phyloP scores from a whole-genome alignment of 2,329 filamentous ascomycete species.

The Nemania sp. region DNA sequence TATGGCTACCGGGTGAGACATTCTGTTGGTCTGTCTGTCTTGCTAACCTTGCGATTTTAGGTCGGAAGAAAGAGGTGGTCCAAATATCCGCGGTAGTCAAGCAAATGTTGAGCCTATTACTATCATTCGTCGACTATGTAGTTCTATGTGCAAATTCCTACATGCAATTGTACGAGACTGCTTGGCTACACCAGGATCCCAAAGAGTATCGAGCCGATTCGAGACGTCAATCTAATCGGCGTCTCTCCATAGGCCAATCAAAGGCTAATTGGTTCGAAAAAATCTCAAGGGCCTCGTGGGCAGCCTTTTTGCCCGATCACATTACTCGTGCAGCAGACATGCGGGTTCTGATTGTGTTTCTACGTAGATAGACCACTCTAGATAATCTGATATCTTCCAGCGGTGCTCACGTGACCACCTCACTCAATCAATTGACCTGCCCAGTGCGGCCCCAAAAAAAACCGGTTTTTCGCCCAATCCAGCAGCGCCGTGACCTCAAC shows the following conservation, averaged over 20 bases:
- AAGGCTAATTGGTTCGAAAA: not conserved
- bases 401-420: conserved; percentile 36
- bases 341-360: too few species aligned
- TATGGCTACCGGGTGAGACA: conserved; percentile 47
- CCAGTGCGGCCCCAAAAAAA: conserved; percentile 28
- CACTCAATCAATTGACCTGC: conserved; percentile 24
- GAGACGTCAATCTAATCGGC: not conserved
- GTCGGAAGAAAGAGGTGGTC: conserved; percentile 59
- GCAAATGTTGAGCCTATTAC: conserved; percentile 18
- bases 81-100: conserved; percentile 59
- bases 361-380: too few species aligned
- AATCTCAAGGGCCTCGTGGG: not conserved
- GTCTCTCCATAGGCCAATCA: not conserved
- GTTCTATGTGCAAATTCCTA: conserved; percentile 36
- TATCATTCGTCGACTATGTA: conserved; percentile 17
- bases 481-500: conserved; percentile 20
- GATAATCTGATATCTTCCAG: not conserved
- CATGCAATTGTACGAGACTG: conserved; percentile 29
- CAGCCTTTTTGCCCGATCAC: not conserved
- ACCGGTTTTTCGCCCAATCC: conserved; percentile 31
- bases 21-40: not conserved
- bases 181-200: conserved; percentile 12
- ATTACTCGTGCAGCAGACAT: not conserved
- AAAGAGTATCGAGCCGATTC: not conserved
- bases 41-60: conserved; percentile 47